Base-by-base conservation (phyloP, 2,329 filamentous ascomycete genomes). In the Aspergillus nomiae region DNA sequence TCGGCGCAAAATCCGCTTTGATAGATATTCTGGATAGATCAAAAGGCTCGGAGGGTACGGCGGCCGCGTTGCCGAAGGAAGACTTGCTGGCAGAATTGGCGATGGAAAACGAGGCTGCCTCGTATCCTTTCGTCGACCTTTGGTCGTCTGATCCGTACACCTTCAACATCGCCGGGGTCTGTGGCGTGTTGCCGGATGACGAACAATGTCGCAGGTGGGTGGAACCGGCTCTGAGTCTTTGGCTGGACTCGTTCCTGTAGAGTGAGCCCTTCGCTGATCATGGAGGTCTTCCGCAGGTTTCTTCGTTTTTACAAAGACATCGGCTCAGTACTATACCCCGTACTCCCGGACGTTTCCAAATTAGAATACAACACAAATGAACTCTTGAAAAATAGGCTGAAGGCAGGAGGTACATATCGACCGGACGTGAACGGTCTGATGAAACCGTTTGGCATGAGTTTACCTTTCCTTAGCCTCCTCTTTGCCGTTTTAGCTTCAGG, bases 401-500 rank as follows among this genome's bases (percentile, higher is more conserved):
- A 78, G 68, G 72, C 77, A 34, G 73, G 80, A 45, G 67, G 75
- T 12, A 71, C 74, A 4, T 80, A 82, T 65, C 81, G 79, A 32
- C 73, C 73, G 34, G 70, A 75, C 61, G 78, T 78, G 24, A 80
- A 86, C 56, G 82, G 80, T 11, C 80, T 84, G 63, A 80, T 86
- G 68, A 75, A 79, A 32, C 85, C 87, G 10, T 87, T 85, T 66
- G 86, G 86, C 36, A 84, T 87, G 73, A 82, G 81, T 60, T 77
- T 87, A 64, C 79, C 85, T 30, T 89, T 86, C 80, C 80, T 89
- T 54, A 86, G 85, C 24, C 75, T 89, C 45, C 80, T 88, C 4
- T 89, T 89, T 71, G 86, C 87, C 14, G 83, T 87, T 16, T 77
- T 89, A 34, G 86, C 86, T 7, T 87, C 85, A 24, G 87, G 87